Base-by-base conservation (phyloP, 1,139 yeast species). In the Spathaspora jeffriesii region DNA sequence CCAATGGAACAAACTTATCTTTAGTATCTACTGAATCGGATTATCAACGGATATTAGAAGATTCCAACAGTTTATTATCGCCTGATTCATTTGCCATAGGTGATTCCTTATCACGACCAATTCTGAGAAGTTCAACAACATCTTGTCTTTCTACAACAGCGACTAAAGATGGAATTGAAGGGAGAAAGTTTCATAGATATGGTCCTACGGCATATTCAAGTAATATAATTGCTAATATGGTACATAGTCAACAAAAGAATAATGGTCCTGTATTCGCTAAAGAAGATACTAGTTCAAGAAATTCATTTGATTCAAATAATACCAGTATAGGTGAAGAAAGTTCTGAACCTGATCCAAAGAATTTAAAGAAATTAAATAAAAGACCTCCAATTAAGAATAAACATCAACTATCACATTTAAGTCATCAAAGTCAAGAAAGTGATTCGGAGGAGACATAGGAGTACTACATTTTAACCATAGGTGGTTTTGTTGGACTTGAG, bases 131-230 rank as follows among this genome's bases (percentile, higher is more conserved):
- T 43, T 82, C 88, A 17, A 78, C 79, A 31, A 79, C 85, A 2
- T 82, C 88, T 2, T 84, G 87, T 44, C 63, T 84, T 30, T 83
- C 89, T 0, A 83, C 85, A 18, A 84, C 87, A 2, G 90, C 90
- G 11, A 83, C 88, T 23, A 84, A 84, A 57, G 90, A 85, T 59
- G 90, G 90, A 0, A 64, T 84, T 7, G 89, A 84, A 60, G 90
- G 90, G 2, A 78, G 81, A 54, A 65, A 77, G 45, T 69, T 81
- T 43, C 82, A 78, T 54, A 66, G 81, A 49, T 62, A 61, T 30
- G 76, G 76, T 0, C 76, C 74, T 5, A 65, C 69, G 17, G 61
- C 69, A 2, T 72, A 70, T 52, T 64, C 76, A 3, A 63, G 63
- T 43, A 67, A 67, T 43, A 56, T 71, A 6, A 62, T 72, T 28